phyloP scores from a whole-genome alignment of 768 basidiomycete genomes.

The Leccinum truebloodii region DNA sequence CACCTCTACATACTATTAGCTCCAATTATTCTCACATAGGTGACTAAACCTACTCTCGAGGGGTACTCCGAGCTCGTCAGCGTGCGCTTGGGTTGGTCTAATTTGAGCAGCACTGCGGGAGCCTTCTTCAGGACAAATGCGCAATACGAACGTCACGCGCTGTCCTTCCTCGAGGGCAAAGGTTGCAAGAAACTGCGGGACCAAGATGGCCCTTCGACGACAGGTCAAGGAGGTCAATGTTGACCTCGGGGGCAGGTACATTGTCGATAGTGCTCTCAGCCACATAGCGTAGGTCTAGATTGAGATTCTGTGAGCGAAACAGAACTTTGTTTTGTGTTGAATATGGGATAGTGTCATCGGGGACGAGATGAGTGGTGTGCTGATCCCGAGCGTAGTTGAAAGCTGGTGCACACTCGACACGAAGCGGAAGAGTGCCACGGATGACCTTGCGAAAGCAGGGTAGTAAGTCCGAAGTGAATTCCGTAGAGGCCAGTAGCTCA shows the following conservation, averaged over 20 bases:
- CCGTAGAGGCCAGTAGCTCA: slow-evolving; percentile 15
- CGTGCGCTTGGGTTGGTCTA: slow-evolving; percentile 39
- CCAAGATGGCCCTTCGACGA: slow-evolving; percentile 76
- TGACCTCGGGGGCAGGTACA: slow-evolving; percentile 51
- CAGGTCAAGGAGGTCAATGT: slow-evolving; percentile 64
- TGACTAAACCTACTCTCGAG: slow-evolving; percentile 38
- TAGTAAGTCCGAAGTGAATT: not conserved
- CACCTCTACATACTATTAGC: slow-evolving; percentile 36
- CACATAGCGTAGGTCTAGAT: slow-evolving; percentile 79
- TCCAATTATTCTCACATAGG: not conserved
- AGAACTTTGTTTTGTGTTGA: slow-evolving; percentile 55
- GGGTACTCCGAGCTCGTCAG: slow-evolving; percentile 47
- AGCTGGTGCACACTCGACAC: slow-evolving; percentile 91
- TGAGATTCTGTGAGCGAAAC: slow-evolving; percentile 58
- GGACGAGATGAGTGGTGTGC: slow-evolving; percentile 63
- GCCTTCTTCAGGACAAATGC: slow-evolving; percentile 57
- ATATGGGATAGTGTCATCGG: slow-evolving; percentile 46
- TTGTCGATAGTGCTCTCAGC: slow-evolving; percentile 56
- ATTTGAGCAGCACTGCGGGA: slow-evolving; percentile 6
- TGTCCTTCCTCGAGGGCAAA: slow-evolving; percentile 81
- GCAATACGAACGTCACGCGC: slow-evolving; percentile 83
- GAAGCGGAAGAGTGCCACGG: slow-evolving; percentile 76
- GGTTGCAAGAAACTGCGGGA: slow-evolving; percentile 53
- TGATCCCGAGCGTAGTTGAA: slow-evolving; percentile 89
- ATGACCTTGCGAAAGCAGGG: slow-evolving; percentile 52